Evolutionary conservation across 202 grass and related monocot species (phyloP), one percentile per base, ranked within the genome.

Genomic region (Carex arenaria): DNA sequence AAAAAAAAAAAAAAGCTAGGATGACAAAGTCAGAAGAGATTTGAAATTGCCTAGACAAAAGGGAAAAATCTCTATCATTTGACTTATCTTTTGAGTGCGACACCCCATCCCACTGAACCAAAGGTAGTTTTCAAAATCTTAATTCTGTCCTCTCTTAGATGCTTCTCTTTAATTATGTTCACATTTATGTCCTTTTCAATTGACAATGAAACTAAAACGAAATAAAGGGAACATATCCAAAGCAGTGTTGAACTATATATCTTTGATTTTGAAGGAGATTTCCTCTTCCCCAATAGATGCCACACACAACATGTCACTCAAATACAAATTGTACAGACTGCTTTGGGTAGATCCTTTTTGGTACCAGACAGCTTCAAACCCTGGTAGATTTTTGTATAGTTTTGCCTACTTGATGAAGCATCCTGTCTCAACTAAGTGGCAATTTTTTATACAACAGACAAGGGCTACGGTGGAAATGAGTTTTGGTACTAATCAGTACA

Each of bases 171-270:
- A 55, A 77, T 59, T 77, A 77, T 38, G 52, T 77, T 77, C 73
- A 77, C 73, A 77, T 77, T 77, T 59, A 56, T 77, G 73, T 77
- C 52, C 73, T 77, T 77, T 57, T 77, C 73, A 77, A 59, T 77
- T 59, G 73, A 77, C 15, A 77, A 59, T 28, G 15, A 57, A 57
- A 59, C 42, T 49, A 4, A 59, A 59, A 77, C 14, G 52, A 77
- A 54, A 59, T 59, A 77, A 77, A 77, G 19, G 73, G 73, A 77
- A 77, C 59, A 77, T 77, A 77, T 77, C 51, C 7, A 77, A 77
- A 77, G 52, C 73, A 57, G 51, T 31, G 69, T 77, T 34, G n/a
- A 57, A 74, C 67, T 36, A 70, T 32, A 32, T 3, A 34, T 70
- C 67, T 75, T 54, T 55, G 22, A 31, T 55, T 32, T 23, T 55